phyloP scores from a whole-genome alignment of 345 rosid species.

The Kernera saxatilis region DNA sequence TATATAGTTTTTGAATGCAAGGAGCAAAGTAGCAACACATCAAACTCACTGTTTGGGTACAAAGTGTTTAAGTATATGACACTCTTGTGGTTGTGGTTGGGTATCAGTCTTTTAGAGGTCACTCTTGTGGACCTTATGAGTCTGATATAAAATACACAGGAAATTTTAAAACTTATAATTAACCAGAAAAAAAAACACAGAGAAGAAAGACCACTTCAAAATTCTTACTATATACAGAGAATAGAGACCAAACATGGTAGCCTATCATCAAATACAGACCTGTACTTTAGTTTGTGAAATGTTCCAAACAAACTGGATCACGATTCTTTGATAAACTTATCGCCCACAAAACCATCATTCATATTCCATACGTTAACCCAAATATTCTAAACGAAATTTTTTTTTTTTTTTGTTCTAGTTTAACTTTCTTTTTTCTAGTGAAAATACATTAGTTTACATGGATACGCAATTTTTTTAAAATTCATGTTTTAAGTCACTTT shows the following conservation, averaged over 20 bases:
- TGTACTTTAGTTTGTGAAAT: neutral
- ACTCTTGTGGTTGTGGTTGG: conserved; percentile 5
- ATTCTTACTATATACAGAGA: neutral
- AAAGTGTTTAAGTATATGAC: neutral
- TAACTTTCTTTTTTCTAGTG: neutral
- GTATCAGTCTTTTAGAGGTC: conserved; percentile 3
- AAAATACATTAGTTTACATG: neutral
- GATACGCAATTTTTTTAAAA: neutral
- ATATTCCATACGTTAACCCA: neutral
- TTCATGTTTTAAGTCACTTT: too few species aligned
- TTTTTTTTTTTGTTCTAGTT: neutral
- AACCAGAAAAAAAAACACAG: neutral
- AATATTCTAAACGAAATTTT: neutral
- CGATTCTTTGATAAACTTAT: neutral
- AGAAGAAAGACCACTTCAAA: neutral
- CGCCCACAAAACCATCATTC: neutral
- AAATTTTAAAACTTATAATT: neutral
- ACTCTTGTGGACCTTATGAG: neutral
- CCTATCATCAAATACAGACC: neutral
- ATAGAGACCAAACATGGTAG: conserved; percentile 4
- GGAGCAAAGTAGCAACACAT: neutral
- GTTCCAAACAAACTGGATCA: neutral
- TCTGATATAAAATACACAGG: neutral
- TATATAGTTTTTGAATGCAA: neutral
- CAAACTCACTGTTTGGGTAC: conserved; percentile 1